Evolutionary conservation across 345 rosid genomes (phyloP), one percentile per base, ranked within the genome.

Genomic region (Heritiera littoralis): DNA sequence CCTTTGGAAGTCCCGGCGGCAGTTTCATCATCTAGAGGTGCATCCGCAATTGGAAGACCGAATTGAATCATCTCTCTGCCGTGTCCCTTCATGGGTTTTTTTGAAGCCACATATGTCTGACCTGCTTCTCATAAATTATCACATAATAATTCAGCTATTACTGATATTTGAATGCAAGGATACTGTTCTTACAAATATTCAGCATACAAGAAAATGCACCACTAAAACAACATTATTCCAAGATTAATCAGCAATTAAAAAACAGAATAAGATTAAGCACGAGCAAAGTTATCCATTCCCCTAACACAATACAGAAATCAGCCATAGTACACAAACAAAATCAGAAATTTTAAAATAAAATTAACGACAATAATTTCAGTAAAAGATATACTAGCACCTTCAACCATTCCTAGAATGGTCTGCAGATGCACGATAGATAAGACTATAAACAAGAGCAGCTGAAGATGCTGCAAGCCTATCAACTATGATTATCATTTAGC

Each of bases 11-110:
- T 83, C 71, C 85, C 92, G 2, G 80, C 72, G 11, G 81, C 65
- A 80, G 45, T 86, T 52, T 92, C 97, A 78, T 87, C 95, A 82
- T 94, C 98, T 18, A 86, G 85, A 51, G 94, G 94, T 67, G 83
- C 83, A 82, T 96, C 97, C 6, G 84, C 92, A 65, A 94, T 89
- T 38, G 97, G 95, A 46, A 90, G 84, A 72, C 99, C 99, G 43
- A 96, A 79, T 55, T 96, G 99, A 84, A 96, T 94, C 89, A 87
- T 90, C 93, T 94, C 99, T 60, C 98, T 90, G 54, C 99, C 99
- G 79, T 84, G 99, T 80, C 98, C 99, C 81, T 85, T 92, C 83
- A 83, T 88, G 51, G 98, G 99, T 79, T 94, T 87, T 86, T 89
- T 94, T 28, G 89, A 85, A 64, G 76, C 82, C 78, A 90, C 83